Percentiles rank a stretch among this genome's conserved stretches.
These are phyloP conservation scores for Cetradonia linearis DNA, from an alignment of 495 filamentous ascomycete genomes.

Conservation along the genomic window DNA sequence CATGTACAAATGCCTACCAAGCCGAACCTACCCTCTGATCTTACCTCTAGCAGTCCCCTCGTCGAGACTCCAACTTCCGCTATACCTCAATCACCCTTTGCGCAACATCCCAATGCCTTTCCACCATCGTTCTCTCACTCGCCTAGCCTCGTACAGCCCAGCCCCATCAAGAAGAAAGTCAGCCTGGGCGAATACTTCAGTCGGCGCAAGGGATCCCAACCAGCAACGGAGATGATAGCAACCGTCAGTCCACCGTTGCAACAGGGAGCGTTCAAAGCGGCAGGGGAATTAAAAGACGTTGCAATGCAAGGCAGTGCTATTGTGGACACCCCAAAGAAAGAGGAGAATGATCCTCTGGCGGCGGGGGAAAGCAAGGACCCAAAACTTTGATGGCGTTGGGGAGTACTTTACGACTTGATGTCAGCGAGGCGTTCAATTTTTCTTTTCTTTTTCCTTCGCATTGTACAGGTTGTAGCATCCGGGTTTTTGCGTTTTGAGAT, in stretches of 20 bases:
- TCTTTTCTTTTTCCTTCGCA: not conserved
- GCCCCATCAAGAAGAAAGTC: constrained; percentile 53
- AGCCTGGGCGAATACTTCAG: constrained; percentile 59
- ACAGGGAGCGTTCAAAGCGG: constrained; percentile 15
- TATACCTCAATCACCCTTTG: constrained; percentile 30
- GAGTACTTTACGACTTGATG: constrained; percentile 17
- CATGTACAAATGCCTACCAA: constrained; percentile 36
- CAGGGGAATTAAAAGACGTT: constrained; percentile 15
- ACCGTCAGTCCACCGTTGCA: constrained; percentile 17
- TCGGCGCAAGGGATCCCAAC: constrained; percentile 31
- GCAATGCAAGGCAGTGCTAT: constrained; percentile 17
- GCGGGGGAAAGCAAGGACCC: constrained; percentile 12
- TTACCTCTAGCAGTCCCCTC: constrained; percentile 29
- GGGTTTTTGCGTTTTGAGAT: not conserved
- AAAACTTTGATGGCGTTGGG: constrained; percentile 5
- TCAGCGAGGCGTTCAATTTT: constrained; percentile 18
- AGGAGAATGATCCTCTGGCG: constrained; percentile 20
- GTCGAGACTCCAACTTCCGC: constrained; percentile 29
- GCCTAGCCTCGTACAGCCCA: constrained; percentile 39
- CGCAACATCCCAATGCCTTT: constrained; percentile 22
- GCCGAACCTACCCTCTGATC: constrained; percentile 11
- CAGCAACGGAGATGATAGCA: constrained; percentile 17
- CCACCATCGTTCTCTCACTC: constrained; percentile 26
- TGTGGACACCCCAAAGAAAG: constrained; percentile 20
- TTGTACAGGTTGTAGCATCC: constrained; percentile 11